Conservation (phyloP, 371 early-diverging fungal species). For the Mortierella sp. region DNA sequence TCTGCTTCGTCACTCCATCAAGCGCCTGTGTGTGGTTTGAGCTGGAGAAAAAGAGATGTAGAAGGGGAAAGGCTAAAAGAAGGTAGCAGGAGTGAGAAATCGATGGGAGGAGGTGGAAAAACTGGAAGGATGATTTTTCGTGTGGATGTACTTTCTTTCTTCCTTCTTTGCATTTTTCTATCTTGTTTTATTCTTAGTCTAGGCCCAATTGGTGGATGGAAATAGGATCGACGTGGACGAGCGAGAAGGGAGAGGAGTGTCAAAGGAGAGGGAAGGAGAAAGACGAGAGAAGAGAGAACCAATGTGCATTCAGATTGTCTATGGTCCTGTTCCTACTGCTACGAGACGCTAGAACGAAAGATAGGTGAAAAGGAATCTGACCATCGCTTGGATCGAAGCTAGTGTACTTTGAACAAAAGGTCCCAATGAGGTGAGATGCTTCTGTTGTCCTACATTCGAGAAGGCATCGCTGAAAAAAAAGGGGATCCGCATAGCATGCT, state of each 20-base stretch:
- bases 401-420: background rate
- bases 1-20: background rate
- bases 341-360: background rate
- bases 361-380: background rate
- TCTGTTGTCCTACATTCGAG: background rate
- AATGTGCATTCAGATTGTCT: background rate
- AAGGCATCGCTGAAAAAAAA: background rate
- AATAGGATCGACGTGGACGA: background rate
- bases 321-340: too few species aligned
- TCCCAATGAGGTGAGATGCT: background rate
- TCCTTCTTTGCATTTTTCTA: background rate
- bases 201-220: background rate
- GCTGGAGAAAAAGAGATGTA: background rate
- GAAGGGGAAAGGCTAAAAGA: background rate
- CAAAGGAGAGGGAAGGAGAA: background rate
- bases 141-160: background rate
- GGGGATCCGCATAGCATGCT: slow-evolving; percentile 8
- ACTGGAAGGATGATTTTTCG: background rate
- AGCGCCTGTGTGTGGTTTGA: background rate
- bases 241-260: background rate
- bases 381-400: background rate
- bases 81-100: background rate
- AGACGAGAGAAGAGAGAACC: background rate
- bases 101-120: background rate
- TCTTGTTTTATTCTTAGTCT: background rate